Percentiles rank a stretch among this genome's conserved stretches.
Evolutionary conservation across 768 basidiomycete genomes (phyloP).

Genomic region (Tephrocybe sp.): DNA sequence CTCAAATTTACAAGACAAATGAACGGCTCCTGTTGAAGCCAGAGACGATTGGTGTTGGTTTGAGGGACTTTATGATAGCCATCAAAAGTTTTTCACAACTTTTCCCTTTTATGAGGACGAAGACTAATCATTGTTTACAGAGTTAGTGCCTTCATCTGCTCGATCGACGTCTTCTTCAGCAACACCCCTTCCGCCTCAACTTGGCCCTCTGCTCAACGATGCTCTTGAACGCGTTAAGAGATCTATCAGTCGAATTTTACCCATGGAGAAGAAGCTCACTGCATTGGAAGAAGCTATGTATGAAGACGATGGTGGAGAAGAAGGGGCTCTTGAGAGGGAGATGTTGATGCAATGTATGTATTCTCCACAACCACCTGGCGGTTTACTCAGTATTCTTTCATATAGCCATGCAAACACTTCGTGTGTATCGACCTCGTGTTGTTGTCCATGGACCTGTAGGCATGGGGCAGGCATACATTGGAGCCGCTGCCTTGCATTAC

Average conservation of each 20-base stretch:
- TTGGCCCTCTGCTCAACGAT: constrained; percentile 71
- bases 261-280: constrained; percentile 73
- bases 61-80: constrained; percentile 96
- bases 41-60: constrained; percentile 76
- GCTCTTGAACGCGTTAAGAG: constrained; percentile 69
- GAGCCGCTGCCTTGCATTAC: constrained; percentile 88
- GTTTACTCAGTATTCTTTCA: background rate
- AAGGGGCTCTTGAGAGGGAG: constrained; percentile 86
- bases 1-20: constrained; percentile 92
- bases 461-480: constrained; percentile 90
- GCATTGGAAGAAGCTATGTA: constrained; percentile 95
- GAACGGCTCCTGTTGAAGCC: constrained; percentile 85
- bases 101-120: constrained; percentile 4
- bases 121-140: constrained; percentile 36
- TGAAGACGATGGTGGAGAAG: constrained; percentile 72
- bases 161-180: constrained; percentile 87
- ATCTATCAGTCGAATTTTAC: constrained; percentile 72
- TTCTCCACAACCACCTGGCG: too few relatives aligned
- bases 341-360: constrained; percentile 79
- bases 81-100: constrained; percentile 74
- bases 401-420: constrained; percentile 85
- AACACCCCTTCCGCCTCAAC: constrained; percentile 78
- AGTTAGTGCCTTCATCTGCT: constrained; percentile 92
- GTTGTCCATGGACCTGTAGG: constrained; percentile 77
- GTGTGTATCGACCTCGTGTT: constrained; percentile 87